Evolutionary conservation across 139 green algal species (phyloP).

Genomic region (Chlorella sp.): DNA sequence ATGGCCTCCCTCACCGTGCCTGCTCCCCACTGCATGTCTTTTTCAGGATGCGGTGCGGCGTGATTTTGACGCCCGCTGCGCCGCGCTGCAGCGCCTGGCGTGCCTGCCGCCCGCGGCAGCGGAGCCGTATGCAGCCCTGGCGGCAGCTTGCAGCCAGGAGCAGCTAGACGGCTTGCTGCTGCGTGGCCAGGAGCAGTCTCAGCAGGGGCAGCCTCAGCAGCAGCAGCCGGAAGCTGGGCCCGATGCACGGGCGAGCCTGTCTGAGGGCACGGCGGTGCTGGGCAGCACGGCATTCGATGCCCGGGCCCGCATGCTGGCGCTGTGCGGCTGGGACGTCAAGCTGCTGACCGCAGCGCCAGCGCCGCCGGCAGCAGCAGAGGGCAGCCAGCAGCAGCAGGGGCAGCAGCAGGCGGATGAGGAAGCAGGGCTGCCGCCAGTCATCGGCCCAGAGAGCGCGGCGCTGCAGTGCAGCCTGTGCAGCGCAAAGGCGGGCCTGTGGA

Average conservation of each 20-base stretch:
- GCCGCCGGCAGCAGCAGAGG: background rate
- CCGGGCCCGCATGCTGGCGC: conserved; percentile 38
- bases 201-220: background rate
- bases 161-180: conserved; percentile 27
- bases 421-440: background rate
- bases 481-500: conserved; percentile 55
- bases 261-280: conserved; percentile 4
- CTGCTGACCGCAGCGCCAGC: background rate
- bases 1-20: too few relatives aligned
- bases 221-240: background rate
- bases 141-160: background rate
- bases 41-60: conserved; percentile 10
- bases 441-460: conserved; percentile 31
- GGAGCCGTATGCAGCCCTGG: background rate
- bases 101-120: conserved; percentile 40
- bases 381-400: background rate
- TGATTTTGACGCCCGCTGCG: conserved; percentile 32
- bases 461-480: conserved; percentile 57
- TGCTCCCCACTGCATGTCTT: background rate
- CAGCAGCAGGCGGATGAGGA: background rate
- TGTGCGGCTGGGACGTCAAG: conserved; percentile 56
- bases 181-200: background rate
- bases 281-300: conserved; percentile 8
- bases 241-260: background rate
- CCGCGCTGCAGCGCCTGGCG: conserved; percentile 29